A percentile compares a stretch with the other conserved stretches of the same genome.
These are phyloP conservation scores for Pulveroboletus sp. DNA, from an alignment of 768 basidiomycete genomes.

Conservation along the genomic window DNA sequence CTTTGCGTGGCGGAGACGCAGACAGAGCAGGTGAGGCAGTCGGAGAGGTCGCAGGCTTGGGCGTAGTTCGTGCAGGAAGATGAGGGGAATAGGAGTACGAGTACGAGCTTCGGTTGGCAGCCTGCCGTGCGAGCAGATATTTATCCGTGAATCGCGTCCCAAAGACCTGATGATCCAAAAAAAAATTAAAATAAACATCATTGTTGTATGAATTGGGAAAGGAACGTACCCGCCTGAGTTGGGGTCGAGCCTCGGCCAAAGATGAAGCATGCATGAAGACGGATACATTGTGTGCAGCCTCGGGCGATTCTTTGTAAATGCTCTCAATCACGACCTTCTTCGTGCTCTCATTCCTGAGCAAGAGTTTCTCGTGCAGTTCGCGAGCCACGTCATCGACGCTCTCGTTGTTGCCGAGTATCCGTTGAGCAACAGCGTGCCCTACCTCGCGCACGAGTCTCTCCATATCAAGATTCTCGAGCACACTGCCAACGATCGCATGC, in stretches of 20 bases:
- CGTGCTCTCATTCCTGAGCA: constrained; percentile 92
- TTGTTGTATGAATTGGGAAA: neutral
- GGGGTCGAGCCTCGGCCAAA: constrained; percentile 69
- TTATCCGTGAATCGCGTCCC: constrained; percentile 98
- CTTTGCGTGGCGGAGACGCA: constrained; percentile 79
- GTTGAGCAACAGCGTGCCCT: constrained; percentile 87
- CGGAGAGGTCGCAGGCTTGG: constrained; percentile 34
- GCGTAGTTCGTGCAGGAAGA: constrained; percentile 40
- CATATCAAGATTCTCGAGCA: constrained; percentile 98
- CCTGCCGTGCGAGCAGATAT: constrained; percentile 75
- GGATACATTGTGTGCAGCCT: constrained; percentile 85
- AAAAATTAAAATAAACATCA: constrained; percentile 1
- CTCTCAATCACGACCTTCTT: constrained; percentile 96
- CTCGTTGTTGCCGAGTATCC: constrained; percentile 90
- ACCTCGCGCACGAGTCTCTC: constrained; percentile 94
- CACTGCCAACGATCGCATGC: constrained; percentile 95
- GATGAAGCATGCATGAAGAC: constrained; percentile 76
- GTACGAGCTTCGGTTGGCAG: constrained; percentile 49
- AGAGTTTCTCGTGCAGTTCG: constrained; percentile 87
- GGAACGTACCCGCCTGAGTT: constrained; percentile 69
- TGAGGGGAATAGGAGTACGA: constrained; percentile 55
- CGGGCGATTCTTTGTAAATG: constrained; percentile 90
- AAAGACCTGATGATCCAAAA: constrained; percentile 57
- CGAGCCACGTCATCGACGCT: constrained; percentile 96
- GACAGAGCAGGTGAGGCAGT: constrained; percentile 23